Conservation (phyloP, 371 early-diverging fungal genomes). For the Apophysomyces trapeziformis region DNA sequence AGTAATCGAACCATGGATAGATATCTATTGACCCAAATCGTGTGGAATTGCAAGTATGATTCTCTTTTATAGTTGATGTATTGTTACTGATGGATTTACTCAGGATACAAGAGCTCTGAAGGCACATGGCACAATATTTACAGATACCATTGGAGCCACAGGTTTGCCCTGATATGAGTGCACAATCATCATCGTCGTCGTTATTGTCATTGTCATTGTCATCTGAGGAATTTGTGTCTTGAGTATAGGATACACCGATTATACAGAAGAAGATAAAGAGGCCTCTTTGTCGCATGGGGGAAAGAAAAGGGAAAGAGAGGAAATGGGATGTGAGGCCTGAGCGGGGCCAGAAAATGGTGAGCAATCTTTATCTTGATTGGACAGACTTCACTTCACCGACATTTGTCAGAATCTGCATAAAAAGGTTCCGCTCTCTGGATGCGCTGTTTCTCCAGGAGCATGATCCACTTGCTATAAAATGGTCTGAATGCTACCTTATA, state of each 20-base stretch:
- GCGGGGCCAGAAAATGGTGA: too few relatives aligned
- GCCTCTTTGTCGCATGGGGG: background rate
- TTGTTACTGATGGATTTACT: constrained; percentile 25
- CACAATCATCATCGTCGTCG: constrained; percentile 34
- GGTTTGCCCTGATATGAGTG: constrained; percentile 39
- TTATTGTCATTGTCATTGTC: constrained; percentile 14
- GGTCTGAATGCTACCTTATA: too few relatives aligned
- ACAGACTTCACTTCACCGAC: too few relatives aligned
- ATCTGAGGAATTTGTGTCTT: constrained; percentile 1
- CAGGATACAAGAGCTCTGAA: constrained; percentile 43
- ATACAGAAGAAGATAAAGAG: background rate
- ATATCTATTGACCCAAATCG: constrained; percentile 31
- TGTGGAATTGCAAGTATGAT: constrained; percentile 30
- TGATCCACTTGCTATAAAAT: too few relatives aligned
- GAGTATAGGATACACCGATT: background rate
- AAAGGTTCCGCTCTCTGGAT: too few relatives aligned
- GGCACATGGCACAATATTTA: constrained; percentile 54
- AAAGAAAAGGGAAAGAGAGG: background rate
- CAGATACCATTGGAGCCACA: constrained; percentile 44
- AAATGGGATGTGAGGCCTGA: background rate
- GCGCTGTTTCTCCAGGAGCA: too few relatives aligned
- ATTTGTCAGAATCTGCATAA: too few relatives aligned
- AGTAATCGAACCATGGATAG: constrained; percentile 47
- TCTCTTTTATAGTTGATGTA: background rate
- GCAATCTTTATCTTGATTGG: too few relatives aligned